Evolutionary conservation across 768 basidiomycete genomes (phyloP), one percentile per base, ranked within the genome.

Genomic region (Suillus americanus): DNA sequence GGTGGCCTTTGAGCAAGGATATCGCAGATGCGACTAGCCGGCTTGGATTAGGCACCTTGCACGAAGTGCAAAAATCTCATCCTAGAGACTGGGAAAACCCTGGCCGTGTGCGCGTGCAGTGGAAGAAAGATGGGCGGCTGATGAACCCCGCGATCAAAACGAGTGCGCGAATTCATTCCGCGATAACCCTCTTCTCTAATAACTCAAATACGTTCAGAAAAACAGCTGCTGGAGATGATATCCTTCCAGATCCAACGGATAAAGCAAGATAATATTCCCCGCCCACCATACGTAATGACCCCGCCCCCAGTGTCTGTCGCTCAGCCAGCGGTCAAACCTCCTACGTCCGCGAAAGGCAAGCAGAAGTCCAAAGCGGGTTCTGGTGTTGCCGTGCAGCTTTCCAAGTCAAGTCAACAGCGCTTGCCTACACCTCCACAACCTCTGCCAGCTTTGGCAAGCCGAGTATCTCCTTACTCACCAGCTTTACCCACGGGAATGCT

Each of bases 11-110:
- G 56, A 94, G 92, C 77, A 91, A 92, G 70, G 94, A 95, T 70
- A 97, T 99, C 61, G 91, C 92, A 2, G 89, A 93, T 64, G 95
- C 92, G 8, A 88, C 91, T 30, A 85, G 80, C 69, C 80, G 87
- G 37, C 78, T 99, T 16, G 91, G 95, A 2, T 80, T 98, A 9
- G 85, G 89, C 14, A 86, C 89, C 2, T 82, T 97, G 5, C 94
- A 95, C 69, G 95, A 99, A 80, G 92, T 94, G 43, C 85, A 86
- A 72, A 98, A 96, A 77, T 81, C 86, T 33, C 97, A 99, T 72
- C 97, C 97, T 13, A 86, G 93, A 60, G 97, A 99, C 76, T 99
- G 97, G 97, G 96, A 92, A 72, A 99, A 99, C 75, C 97, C 97
- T 0, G 97, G 97, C 10, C 86, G 97, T 30, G 94, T 99, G 65